Evolutionary conservation across 202 grass and related monocot species (phyloP), one percentile per base, ranked within the genome.

Genomic region (Alloteropsis angusta): DNA sequence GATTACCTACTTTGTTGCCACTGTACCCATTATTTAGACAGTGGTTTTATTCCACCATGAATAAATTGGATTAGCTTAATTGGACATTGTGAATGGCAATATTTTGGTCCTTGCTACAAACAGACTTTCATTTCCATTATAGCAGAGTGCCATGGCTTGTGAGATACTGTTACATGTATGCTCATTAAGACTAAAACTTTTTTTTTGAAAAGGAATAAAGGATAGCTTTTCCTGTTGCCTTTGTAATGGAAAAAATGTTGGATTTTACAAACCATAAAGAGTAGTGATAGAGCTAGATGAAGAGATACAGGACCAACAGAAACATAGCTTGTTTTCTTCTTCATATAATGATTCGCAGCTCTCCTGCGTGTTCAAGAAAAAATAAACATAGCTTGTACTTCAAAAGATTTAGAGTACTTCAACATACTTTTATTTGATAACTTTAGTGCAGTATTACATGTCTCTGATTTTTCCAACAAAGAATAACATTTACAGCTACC

Each of bases 91-190:
- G 28, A 79, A 59, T 53, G 50, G 7, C 22, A 65, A 72, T 38
- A 41, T 70, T 22, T 71, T 34, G 7, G 52, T 11, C 68, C 25
- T 19, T 83, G 34, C 50, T 83, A 52, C 12, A 82, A 64, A 73
- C 6, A 64, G 14, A 0, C 37, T 53, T 66, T 55, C 1, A 49
- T 26, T 72, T 47, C 22, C 17, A 68, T 7, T 68, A 48, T 39
- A 8, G 18, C 32, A 72, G 16, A 17, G 30, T 21, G 60, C 3
- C 62, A 30, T 80, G 26, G 47, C 37, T 84, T 75, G 34, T 60
- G 68, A 62, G 28, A 15, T 6, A 73, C 72, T 64, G 65, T 68
- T 57, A 37, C 23, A 28, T 59, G 60, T 73, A 44, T 60, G 50
- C 22, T 32, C 49, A 65, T 19, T 25, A 82, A 52, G 42, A 19